Percentiles rank a stretch among this genome's conserved stretches.
phyloP scores from a whole-genome alignment of 352 stramenopile genomes.

The Phytopythium ostracodes region DNA sequence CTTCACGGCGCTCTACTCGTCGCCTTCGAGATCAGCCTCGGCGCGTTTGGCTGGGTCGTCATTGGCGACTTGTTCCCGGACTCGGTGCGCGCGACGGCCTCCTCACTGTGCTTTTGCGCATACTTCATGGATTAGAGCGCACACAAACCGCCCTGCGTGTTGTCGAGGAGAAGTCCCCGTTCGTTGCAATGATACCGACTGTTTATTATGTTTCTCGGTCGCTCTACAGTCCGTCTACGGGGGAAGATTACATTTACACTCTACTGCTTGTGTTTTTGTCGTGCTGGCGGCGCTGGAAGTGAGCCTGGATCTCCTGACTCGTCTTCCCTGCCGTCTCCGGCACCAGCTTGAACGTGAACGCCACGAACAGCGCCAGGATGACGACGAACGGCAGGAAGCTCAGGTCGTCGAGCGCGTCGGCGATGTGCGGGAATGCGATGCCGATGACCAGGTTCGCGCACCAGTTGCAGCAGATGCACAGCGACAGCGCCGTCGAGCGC shows the following conservation, averaged over 20 bases:
- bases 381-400: constrained; percentile 21
- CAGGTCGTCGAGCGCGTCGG: constrained; percentile 15
- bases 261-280: neutral
- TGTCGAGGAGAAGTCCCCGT: too few relatives aligned
- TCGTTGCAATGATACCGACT: neutral
- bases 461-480: constrained; percentile 21
- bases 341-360: constrained; percentile 19
- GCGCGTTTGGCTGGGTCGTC: constrained; percentile 33
- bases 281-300: constrained; percentile 13
- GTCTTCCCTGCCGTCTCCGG: constrained; percentile 25
- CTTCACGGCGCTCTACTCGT: constrained; percentile 17
- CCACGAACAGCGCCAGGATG: constrained; percentile 11
- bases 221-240: neutral
- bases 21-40: constrained; percentile 21
- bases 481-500: constrained; percentile 15
- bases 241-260: constrained; percentile 1
- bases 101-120: constrained; percentile 24
- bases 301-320: constrained; percentile 20
- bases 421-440: constrained; percentile 22
- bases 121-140: constrained; percentile 8
- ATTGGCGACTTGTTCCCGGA: constrained; percentile 34
- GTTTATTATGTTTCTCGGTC: neutral
- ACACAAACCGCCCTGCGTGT: too few relatives aligned
- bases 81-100: constrained; percentile 25
- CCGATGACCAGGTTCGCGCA: constrained; percentile 20